Conservation (phyloP, 345 rosid species). For the Salix dunnii region DNA sequence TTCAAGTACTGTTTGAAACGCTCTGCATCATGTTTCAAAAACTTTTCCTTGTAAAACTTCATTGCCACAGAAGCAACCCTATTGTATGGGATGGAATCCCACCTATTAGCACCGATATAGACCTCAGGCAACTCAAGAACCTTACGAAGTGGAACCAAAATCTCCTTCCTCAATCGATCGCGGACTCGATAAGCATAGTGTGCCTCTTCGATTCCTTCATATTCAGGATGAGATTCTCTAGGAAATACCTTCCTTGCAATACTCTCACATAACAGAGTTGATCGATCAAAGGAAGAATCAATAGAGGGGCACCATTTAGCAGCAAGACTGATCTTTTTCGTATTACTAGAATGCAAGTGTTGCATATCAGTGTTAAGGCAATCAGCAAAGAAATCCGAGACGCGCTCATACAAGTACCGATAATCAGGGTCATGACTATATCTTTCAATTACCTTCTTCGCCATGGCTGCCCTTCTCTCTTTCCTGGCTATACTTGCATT, state of each 20-base stretch:
- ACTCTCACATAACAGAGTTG: conserved; percentile 51
- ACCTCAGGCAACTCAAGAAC: conserved; percentile 59
- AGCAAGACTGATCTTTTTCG: conserved; percentile 46
- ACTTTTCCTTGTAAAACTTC: conserved; percentile 55
- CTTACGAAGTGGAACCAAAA: conserved; percentile 49
- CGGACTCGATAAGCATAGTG: conserved; percentile 49
- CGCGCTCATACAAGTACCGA: conserved; percentile 44
- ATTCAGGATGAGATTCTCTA: conserved; percentile 38
- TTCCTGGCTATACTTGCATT: conserved; percentile 40
- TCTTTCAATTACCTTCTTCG: conserved; percentile 33
- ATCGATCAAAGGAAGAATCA: conserved; percentile 50
- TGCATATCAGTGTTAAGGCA: conserved; percentile 31
- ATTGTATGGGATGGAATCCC: conserved; percentile 52
- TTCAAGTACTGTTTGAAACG: conserved; percentile 42
- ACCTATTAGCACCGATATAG: conserved; percentile 47
- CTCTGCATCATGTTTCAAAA: conserved; percentile 43
- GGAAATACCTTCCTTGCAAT: conserved; percentile 51
- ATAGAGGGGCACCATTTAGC: conserved; percentile 75
- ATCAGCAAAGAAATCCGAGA: conserved; percentile 49
- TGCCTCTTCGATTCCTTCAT: conserved; percentile 55
- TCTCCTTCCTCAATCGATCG: conserved; percentile 25
- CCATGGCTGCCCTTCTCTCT: conserved; percentile 36
- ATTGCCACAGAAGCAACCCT: conserved; percentile 65
- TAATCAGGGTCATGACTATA: conserved; percentile 46
- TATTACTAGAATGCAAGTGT: conserved; percentile 24